Base-by-base conservation (phyloP, 202 grass and related monocot genomes). In the Zoysia matrella region DNA sequence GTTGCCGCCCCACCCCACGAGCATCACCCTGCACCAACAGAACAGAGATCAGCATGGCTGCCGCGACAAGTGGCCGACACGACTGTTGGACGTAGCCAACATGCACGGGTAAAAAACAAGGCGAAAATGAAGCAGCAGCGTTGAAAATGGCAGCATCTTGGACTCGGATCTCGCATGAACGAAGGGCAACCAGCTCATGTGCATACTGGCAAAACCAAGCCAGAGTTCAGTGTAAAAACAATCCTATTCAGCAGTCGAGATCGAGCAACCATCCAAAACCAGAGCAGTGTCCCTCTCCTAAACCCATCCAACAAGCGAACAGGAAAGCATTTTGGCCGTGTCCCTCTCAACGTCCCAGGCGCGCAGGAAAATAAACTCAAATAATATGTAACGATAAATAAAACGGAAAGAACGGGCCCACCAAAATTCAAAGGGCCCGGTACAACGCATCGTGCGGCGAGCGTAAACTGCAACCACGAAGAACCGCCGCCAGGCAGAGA, bases 1-100 rank as follows among this genome's bases (percentile, higher is more conserved):
- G 88, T 98, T 98, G 89, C 95, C 95, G 36, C 95, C 92, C 92
- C 89, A 95, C 14, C 92, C 95, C 69, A 95, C 95, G 7, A 98
- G 90, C 95, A 98, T 93, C 80, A 98, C 92, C 69, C 95, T 98
- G 80, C 77, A 85, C 7, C 42, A 69, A 53, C 39, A 56, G 18
- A 76, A 50, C 11, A 75, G 13, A 73, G 52, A 71, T 73, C 73
- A 60, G 67, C 67, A 39, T 44, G 1, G 22, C 30, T 15, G 22
- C 18, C 8, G 45, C 6, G 46, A 60, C 76, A 67, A 75, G 87
- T 76, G 76, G 81, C 11, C 58, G 18, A 52, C 52, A 60, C 12
- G 10, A 73, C n/a, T 30, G 10, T 14, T 68, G 65, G 71, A 52
- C 65, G 71, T 80, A 82, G 62, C 67, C n/a, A 86, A 70, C 78